phyloP scores from a whole-genome alignment of 192 early-diverging fungal genomes.

The Spizellomyces sp. region DNA sequence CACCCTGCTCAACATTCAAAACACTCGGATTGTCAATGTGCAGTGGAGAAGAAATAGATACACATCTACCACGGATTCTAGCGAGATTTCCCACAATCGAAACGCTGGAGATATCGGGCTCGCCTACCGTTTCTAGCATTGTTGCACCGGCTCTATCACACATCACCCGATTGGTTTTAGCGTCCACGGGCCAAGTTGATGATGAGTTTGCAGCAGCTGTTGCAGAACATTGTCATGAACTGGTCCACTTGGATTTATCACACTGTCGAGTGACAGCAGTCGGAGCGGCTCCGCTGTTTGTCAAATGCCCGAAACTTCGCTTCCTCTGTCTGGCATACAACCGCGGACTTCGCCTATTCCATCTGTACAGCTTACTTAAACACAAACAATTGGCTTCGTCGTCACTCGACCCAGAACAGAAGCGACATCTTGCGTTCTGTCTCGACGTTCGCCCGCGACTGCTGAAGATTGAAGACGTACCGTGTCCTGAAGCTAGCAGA shows the following conservation, averaged over 20 bases:
- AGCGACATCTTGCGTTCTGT: neutral
- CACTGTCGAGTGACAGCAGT: neutral
- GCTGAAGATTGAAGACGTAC: neutral
- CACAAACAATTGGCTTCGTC: neutral
- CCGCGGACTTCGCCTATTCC: neutral
- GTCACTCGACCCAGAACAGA: neutral
- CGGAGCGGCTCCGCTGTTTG: neutral
- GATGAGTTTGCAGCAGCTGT: neutral
- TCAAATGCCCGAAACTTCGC: neutral
- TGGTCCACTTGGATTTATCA: neutral
- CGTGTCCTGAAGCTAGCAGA: neutral
- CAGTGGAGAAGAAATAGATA: slow-evolving; percentile 2
- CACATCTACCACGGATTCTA: neutral
- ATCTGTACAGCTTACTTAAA: neutral
- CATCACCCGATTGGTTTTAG: neutral
- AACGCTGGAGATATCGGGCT: slow-evolving; percentile 1
- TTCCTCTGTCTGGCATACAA: neutral
- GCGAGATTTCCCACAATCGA: neutral
- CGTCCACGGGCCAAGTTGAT: neutral
- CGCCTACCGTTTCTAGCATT: neutral
- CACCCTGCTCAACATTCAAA: neutral
- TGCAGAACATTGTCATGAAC: slow-evolving; percentile 1
- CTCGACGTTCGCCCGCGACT: neutral
- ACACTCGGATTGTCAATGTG: neutral
- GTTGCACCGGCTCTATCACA: neutral